These are phyloP conservation scores for Apiospora pterosperma DNA, from an alignment of 2,329 filamentous ascomycete species.

Conservation along the genomic window DNA sequence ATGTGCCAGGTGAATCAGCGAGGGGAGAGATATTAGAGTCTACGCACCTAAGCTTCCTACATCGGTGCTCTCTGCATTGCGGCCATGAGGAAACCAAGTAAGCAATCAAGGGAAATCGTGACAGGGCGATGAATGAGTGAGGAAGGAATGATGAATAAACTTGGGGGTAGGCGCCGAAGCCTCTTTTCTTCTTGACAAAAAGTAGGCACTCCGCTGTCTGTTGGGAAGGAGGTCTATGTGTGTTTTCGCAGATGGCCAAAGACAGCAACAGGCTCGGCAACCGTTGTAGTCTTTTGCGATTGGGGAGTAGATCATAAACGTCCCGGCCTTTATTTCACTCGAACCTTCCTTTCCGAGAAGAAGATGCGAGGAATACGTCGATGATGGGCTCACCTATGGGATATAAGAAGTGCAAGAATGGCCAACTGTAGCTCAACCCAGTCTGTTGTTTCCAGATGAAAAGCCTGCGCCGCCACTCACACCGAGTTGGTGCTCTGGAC, in stretches of 20 bases:
- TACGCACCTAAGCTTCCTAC: conserved; percentile 1
- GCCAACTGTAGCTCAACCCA: background rate
- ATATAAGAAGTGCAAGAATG: background rate
- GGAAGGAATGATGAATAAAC: background rate
- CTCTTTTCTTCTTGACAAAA: background rate
- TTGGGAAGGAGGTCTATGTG: background rate
- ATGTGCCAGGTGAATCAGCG: background rate
- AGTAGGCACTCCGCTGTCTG: background rate
- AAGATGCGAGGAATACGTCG: background rate
- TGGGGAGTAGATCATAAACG: background rate
- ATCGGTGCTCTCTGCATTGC: conserved; percentile 1
- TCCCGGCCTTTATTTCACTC: background rate
- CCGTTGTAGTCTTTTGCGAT: background rate
- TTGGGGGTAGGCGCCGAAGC: background rate
- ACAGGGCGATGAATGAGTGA: background rate
- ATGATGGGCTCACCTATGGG: background rate
- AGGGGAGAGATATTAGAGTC: background rate
- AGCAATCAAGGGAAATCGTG: background rate
- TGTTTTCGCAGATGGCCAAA: background rate
- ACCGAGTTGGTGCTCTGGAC: background rate
- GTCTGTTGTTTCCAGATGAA: background rate
- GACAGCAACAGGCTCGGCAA: background rate
- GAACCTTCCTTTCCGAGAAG: background rate
- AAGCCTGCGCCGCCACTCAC: background rate
- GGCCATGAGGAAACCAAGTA: conserved; percentile 1